Evolutionary conservation across 768 basidiomycete genomes (phyloP), one percentile per base, ranked within the genome.

Genomic region (Mycena sanguinolenta): DNA sequence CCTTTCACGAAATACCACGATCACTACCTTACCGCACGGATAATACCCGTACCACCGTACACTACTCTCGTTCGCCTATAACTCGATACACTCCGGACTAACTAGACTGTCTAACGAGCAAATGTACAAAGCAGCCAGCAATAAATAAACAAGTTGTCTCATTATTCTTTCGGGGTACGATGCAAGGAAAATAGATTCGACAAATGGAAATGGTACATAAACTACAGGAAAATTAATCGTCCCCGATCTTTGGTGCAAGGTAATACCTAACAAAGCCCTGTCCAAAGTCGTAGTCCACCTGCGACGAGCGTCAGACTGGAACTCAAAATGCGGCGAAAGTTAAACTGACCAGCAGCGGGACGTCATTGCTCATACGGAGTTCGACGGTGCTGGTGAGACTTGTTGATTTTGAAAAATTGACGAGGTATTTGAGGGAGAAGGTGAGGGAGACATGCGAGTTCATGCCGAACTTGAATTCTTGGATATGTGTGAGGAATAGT

Each of bases 341-440:
- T 42, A 13, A 44, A 84, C 90, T 78, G 54, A 95, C 95, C 64
- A 97, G 86, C 58, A 97, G 84, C 3, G 96, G 96, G 0, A 97
- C 95, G 38, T 97, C 96, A 78, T 94, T 95, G 81, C 91, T 94
- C 91, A 98, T 91, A 88, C 92, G 92, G 27, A 98, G 87, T 77
- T 91, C 88, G 39, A 97, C 96, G 30, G 84, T 88, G 71, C 84
- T 85, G 17, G 90, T 88, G 44, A 99, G 83, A 34, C 91, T 86
- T 2, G 93, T 84, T 72, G 93, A 95, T 87, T 98, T 99, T 61
- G 95, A 90, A 77, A 99, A 99, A 84, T 98, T 98, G 80, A 94
- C 92, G 32, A 99, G 91, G 82, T 99, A 99, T 81, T 98, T 99
- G 75, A 99, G 85, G 36, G 95, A 96, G 85, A 99, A 99, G 1